Base-by-base conservation (phyloP, 176 grass and related monocot species). In the Themeda triandra region DNA sequence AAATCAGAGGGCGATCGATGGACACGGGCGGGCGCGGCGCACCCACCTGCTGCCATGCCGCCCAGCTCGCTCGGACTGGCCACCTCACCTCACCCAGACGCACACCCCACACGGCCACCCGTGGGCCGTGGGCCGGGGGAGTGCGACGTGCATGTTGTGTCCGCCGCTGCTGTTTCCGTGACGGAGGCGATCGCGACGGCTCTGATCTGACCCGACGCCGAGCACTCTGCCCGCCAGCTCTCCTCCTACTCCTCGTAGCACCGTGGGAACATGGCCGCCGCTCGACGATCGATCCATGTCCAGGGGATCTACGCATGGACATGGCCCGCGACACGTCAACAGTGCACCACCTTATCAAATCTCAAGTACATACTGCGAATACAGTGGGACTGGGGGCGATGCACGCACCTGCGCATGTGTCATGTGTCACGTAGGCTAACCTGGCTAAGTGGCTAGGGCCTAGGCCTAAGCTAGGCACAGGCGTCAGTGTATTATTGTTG, bases 31-130 rank as follows among this genome's bases (percentile, higher is more conserved):
- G 39, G 6, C 24, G 56, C 53, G 28, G 15, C 37, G 14, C 31
- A 23, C 41, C 69, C 81, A 45, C 69, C 17, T 45, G 81, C 39
- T 56, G 81, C 71, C 82, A 84, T 31, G 60, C 62, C 82, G 42
- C 17, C 63, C 73, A 84, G 73, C 41, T 32, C 21, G 28, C n/a
- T 27, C 10, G 23, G 33, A 5, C 33, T 35, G 33, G 33, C 33
- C n/a, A n/a, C n/a, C 33, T 35, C 33, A 35, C 21, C 9, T 23
- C 31, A 10, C 15, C 45, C 42, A 4, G 13, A 18, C 46, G 33
- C 33, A 35, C 33, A 35, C 33, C 49, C 48, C 56, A 4, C 56
- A 4, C 23, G 13, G 12, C 8, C 21, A n/a, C 56, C 56, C 56
- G 56, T 59, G 56, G 54, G 23, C 21, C 3, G 13, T 23, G 53